These are phyloP conservation scores for Rhytidiadelphus loreus DNA, from an alignment of 225 moss, liverwort and hornwort species.

Conservation along the genomic window DNA sequence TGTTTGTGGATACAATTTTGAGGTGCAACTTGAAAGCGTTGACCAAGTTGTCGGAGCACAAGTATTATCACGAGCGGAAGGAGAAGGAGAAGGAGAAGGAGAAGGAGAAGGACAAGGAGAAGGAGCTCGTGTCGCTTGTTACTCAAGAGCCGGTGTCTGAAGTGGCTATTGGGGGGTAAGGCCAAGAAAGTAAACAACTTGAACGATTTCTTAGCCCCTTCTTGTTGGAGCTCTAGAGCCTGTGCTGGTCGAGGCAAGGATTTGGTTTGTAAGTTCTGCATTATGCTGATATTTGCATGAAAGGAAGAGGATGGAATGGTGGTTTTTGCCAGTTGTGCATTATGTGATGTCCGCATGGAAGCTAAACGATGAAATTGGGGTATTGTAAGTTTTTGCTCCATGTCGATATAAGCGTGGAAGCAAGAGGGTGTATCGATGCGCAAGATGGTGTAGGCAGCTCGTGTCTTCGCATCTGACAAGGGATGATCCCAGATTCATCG, in stretches of 20 bases:
- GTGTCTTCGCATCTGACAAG: background rate
- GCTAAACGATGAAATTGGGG: background rate
- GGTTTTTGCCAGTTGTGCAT: background rate
- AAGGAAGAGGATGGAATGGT: background rate
- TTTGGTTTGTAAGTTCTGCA: background rate
- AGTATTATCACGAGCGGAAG: conserved; percentile 5
- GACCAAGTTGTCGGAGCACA: conserved; percentile 18
- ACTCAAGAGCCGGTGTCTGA: background rate
- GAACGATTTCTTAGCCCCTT: background rate
- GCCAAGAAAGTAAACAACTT: background rate
- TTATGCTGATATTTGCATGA: background rate
- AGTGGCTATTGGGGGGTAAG: background rate
- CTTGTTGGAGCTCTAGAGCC: background rate
- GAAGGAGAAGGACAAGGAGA: background rate
- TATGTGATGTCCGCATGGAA: background rate
- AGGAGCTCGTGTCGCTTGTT: background rate
- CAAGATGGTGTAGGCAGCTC: background rate
- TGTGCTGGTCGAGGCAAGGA: conserved; percentile 1
- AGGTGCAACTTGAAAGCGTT: conserved; percentile 40
- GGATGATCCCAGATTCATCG: background rate
- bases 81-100: background rate
- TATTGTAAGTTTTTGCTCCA: background rate
- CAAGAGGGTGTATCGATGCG: background rate
- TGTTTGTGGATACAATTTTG: conserved; percentile 40
- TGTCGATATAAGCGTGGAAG: background rate